A percentile compares a stretch with the other conserved stretches of the same genome.
phyloP scores from a whole-genome alignment of 768 basidiomycete genomes.

The Polyporus arcularius region DNA sequence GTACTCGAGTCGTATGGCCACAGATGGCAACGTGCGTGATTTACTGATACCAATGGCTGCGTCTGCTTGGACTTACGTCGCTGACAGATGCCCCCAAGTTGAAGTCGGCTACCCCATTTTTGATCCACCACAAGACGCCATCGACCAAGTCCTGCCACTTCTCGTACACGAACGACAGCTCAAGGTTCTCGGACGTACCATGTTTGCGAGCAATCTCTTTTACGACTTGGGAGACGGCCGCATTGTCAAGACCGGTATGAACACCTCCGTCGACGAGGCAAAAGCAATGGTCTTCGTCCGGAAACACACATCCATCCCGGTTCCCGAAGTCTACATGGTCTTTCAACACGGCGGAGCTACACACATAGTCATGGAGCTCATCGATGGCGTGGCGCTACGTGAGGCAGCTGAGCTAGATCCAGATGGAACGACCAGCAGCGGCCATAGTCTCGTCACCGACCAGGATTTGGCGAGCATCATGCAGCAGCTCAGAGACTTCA shows the following conservation, averaged over 20 bases:
- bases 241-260: background rate
- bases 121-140: no score
- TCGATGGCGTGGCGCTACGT: background rate
- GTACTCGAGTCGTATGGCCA: no score
- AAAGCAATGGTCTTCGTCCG: background rate
- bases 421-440: background rate
- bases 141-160: no score
- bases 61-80: no score
- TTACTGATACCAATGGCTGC: no score
- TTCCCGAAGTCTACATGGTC: background rate
- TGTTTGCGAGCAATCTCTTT: background rate
- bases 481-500: background rate
- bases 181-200: no score
- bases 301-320: background rate
- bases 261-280: background rate
- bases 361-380: constrained; percentile 4
- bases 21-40: no score
- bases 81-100: no score
- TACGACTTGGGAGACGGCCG: background rate
- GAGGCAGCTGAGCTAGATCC: background rate
- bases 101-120: no score
- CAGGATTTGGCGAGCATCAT: background rate
- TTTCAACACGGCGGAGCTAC: background rate
- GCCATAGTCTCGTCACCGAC: background rate
- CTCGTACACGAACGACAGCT: no score